phyloP scores from a whole-genome alignment of 1,284 basidiomycete species.

The Pterula multifida region DNA sequence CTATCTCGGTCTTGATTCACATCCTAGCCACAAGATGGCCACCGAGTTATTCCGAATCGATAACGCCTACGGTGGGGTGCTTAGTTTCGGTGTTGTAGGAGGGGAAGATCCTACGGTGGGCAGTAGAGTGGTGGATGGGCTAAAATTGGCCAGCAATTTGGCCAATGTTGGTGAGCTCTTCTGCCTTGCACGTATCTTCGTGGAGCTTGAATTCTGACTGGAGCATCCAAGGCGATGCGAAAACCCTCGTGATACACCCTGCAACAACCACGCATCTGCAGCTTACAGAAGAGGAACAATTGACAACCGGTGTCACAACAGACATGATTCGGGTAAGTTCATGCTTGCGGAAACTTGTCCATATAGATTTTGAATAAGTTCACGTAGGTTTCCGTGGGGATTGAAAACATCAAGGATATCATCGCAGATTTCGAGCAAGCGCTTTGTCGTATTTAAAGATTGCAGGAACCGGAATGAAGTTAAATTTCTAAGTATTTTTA shows the following conservation, averaged over 20 bases:
- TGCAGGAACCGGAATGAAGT: too few relatives aligned
- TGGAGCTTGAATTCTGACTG: not conserved
- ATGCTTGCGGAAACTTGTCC: not conserved
- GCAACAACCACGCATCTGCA: conserved; percentile 52
- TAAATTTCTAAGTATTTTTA: too few relatives aligned
- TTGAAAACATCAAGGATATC: conserved; percentile 49
- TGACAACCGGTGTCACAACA: conserved; percentile 33
- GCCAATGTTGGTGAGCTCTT: conserved; percentile 22
- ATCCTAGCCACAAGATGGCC: conserved; percentile 34
- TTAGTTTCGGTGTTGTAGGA: conserved; percentile 50
- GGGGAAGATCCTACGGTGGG: conserved; percentile 15
- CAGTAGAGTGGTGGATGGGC: conserved; percentile 42
- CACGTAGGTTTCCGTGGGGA: conserved; percentile 39
- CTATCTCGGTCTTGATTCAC: conserved; percentile 41
- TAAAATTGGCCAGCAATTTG: conserved; percentile 44
- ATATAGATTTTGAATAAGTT: not conserved
- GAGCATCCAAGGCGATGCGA: conserved; percentile 32
- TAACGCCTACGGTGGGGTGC: conserved; percentile 40
- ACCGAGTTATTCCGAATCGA: conserved; percentile 27
- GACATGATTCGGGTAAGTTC: conserved; percentile 45
- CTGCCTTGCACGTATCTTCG: not conserved
- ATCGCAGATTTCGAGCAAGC: conserved; percentile 41
- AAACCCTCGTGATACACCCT: conserved; percentile 45
- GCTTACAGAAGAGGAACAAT: conserved; percentile 38
- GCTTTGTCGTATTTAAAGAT: not conserved